Evolutionary conservation across 371 early-diverging fungal species (phyloP).

Genomic region (Conidiobolus incongruus): DNA sequence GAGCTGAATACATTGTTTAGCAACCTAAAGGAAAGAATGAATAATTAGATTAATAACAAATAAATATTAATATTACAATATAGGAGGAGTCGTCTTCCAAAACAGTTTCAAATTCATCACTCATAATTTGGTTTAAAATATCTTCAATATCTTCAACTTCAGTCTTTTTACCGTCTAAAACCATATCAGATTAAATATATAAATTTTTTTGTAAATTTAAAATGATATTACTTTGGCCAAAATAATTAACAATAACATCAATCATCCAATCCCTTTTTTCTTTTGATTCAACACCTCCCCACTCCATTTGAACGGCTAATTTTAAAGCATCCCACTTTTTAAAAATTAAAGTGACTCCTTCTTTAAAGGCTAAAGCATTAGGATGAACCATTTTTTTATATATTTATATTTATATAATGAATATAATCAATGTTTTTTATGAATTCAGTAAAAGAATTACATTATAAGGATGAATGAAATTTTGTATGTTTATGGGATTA

Average conservation of each 20-base stretch:
- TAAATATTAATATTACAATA: constrained; percentile 4
- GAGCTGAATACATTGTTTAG: no score
- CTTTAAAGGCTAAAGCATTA: constrained; percentile 30
- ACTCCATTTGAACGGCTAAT: constrained; percentile 51
- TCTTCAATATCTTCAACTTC: constrained; percentile 35
- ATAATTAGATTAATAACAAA: background rate
- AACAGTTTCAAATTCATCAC: constrained; percentile 33
- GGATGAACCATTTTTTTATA: constrained; percentile 15
- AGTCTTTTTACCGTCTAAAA: constrained; percentile 27
- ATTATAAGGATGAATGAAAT: no score
- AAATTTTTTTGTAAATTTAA: background rate
- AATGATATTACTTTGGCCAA: constrained; percentile 25
- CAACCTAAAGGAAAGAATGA: no score
- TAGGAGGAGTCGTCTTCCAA: constrained; percentile 34
- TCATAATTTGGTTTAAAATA: constrained; percentile 32
- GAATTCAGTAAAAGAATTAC: no score
- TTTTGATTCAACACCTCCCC: constrained; percentile 50
- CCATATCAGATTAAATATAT: background rate
- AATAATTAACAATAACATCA: constrained; percentile 37
- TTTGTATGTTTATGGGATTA: no score
- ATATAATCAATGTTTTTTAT: no score
- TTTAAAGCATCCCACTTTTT: constrained; percentile 52
- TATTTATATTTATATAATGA: background rate
- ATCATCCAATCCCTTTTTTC: constrained; percentile 61
- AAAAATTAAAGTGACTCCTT: constrained; percentile 27